Base-by-base conservation (phyloP, 805 yeast genomes). In the Yarrowia sp. region DNA sequence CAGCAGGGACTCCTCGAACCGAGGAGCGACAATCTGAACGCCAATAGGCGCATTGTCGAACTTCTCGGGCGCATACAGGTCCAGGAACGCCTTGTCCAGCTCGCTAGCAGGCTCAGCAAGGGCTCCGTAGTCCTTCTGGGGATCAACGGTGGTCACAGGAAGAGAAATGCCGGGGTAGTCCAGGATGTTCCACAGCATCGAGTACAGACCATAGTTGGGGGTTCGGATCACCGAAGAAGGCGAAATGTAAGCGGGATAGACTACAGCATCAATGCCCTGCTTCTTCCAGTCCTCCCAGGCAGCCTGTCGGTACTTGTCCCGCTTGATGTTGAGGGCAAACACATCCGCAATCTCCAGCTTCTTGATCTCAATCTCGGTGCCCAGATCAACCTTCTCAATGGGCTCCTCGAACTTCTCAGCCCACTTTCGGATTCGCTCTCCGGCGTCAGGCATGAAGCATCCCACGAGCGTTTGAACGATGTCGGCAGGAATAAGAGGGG, bases 1-100 rank as follows among this genome's bases (percentile, higher is more conserved):
- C 14, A 32, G 10, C n/a, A 47, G 9, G n/a, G 55, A 38, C 27
- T 47, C 55, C 14, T 47, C 55, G 19, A 47, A 80, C 61, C 84
- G 74, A 60, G 80, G 76, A 21, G 84, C 80, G 16, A 83, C 78
- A 24, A 85, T 65, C 69, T 85, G 90, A 7, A 84, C 65, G 1
- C 80, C 76, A 6, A 84, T 82, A 0, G 88, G 86, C 66, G 81
- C 82, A 4, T 81, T 82, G 62, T 77, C 74, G 61, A 71, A 73
- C 55, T 76, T 72, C 56, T 78, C 80, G 9, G 83, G 78, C 63
- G 80, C 75, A 71, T 82, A 83, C 39, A 75, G 47, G 35, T 56
- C 65, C 63, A 61, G 53, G 14, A 46, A 27, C 71, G 68, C 64
- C 36, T 64, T 62, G 32, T 61, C 68, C 22, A 65, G 62, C 31